Conservation (phyloP, 176 grass and related monocot species). For the Triticum urartu region DNA sequence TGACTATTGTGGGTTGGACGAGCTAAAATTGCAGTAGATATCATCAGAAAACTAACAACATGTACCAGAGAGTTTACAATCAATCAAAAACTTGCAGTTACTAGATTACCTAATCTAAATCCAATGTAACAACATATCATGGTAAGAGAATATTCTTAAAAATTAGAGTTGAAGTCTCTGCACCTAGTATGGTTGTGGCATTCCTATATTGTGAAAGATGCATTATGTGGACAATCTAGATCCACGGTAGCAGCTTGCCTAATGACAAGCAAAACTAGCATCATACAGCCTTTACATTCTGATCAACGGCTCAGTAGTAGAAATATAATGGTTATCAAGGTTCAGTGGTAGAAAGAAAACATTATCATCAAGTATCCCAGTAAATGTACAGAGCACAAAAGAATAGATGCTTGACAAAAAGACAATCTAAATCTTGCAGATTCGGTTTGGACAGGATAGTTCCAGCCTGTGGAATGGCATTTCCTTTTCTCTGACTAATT, state of each 20-base stretch:
- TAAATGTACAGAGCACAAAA: neutral
- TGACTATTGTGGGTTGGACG: neutral
- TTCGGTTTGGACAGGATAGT: neutral
- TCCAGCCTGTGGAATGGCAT: neutral
- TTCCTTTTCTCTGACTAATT: conserved; percentile 7
- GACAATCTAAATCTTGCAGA: neutral
- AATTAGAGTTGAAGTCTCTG: neutral
- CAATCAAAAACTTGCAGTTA: conserved; percentile 1
- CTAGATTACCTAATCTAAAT: neutral
- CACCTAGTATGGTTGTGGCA: neutral
- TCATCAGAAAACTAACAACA: conserved; percentile 9
- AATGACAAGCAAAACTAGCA: conserved; percentile 1
- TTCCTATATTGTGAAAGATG: neutral
- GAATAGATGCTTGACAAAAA: neutral
- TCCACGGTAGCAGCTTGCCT: conserved; percentile 8
- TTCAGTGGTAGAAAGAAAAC: neutral
- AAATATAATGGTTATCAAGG: neutral
- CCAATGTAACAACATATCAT: neutral
- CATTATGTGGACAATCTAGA: neutral
- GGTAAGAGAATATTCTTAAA: neutral
- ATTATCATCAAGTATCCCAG: neutral
- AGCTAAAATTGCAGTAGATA: neutral
- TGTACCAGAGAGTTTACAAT: neutral
- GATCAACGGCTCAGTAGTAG: neutral
- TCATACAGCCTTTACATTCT: neutral